Evolutionary conservation across 495 filamentous ascomycete species (phyloP), one percentile per base, ranked within the genome.

Genomic region (Tuber brumale): DNA sequence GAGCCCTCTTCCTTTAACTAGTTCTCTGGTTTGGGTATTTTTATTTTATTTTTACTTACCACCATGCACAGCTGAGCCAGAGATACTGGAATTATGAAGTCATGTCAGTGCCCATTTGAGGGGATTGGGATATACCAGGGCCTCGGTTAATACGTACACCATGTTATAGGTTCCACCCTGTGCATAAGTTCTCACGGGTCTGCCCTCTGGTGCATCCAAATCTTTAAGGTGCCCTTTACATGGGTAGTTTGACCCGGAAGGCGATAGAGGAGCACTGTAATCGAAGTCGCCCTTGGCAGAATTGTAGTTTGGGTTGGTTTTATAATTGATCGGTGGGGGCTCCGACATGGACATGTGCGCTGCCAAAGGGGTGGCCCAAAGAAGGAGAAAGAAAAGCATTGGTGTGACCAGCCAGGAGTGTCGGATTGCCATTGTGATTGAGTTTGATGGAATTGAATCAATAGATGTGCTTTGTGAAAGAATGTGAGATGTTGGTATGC

Each of bases 181-280:
- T 45, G 74, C 74, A 77, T 88, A 89, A 35, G 80, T 85, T 12
- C 85, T 85, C 31, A 86, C 84, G 1, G 87, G 85, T 16, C 80
- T 76, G 19, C 81, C 81, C 70, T 79, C 76, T 18, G 81, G 80
- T 21, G 83, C 76, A 77, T 87, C 86, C 14, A 84, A 70, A 61
- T 89, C 86, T 10, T 86, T 84, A 46, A 84, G 83, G 72, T 88
- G 88, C 35, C 87, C 87, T 75, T 87, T 87, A 77, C 87, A 89
- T 41, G 87, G 87, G 75, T 84, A 89, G 76, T 89, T 86, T 9
- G 84, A 84, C 12, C 87, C 87, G 12, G 83, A 84, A 1, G 84
- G 74, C 14, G 84, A 83, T 45, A 89, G 77, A 16, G 87, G 87
- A 74, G 86, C 87, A 48, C 85, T 88, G 79, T 88, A 88, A 10